Conservation (phyloP, 2,329 filamentous ascomycete genomes). For the Phoma sp. region DNA sequence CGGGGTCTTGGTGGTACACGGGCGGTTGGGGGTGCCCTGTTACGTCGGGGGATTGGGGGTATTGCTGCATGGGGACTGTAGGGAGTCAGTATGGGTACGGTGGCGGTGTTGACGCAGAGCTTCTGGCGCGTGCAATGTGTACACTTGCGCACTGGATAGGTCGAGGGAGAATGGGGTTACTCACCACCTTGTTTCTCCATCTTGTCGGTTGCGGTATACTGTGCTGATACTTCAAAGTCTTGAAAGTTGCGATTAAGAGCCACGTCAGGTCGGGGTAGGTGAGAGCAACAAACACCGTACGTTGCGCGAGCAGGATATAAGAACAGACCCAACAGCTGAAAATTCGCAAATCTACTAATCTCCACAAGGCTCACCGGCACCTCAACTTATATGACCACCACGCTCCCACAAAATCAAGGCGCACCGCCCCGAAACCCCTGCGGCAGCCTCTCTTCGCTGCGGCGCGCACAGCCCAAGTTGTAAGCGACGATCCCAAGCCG, state of each 20-base stretch:
- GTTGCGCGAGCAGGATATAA: not conserved
- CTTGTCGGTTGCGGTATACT: conserved; percentile 11
- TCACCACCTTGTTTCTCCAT: conserved; percentile 49
- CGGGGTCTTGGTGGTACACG: conserved; percentile 43
- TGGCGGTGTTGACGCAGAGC: not conserved
- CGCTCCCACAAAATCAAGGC: conserved; percentile 16
- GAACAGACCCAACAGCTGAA: not conserved
- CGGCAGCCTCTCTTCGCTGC: not conserved
- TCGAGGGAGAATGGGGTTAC: conserved; percentile 9
- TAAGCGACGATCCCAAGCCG: conserved; percentile 18
- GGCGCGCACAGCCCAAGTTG: conserved; percentile 29
- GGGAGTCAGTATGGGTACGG: conserved; percentile 17
- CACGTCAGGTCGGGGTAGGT: not conserved
- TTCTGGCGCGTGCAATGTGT: not conserved
- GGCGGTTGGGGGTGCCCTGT: conserved; percentile 37
- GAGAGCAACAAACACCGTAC: not conserved
- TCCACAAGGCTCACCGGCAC: conserved; percentile 12
- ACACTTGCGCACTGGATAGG: not conserved
- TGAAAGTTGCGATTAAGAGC: not conserved
- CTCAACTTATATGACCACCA: conserved; percentile 11
- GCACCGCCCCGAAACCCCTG: conserved; percentile 19
- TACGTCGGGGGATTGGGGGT: conserved; percentile 41
- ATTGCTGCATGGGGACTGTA: conserved; percentile 48
- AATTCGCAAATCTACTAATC: not conserved
- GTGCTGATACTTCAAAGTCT: not conserved